Evolutionary conservation across 805 yeast genomes (phyloP), one percentile per base, ranked within the genome.

Genomic region (Candida caryicola): DNA sequence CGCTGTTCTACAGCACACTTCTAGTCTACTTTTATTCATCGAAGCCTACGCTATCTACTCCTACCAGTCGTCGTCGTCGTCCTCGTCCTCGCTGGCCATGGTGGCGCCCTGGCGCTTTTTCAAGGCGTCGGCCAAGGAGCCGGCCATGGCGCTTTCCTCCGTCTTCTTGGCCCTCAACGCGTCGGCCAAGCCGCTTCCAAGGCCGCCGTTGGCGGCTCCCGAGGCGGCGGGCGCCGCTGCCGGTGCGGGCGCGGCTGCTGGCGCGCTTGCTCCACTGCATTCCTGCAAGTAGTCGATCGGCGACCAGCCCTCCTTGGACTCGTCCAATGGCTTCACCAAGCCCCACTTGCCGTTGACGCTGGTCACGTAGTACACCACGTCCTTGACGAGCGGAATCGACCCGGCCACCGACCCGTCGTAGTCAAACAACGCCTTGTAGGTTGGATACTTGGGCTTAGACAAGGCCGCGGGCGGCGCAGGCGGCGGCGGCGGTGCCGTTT

Each of bases 321-420:
- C 93, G 53, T 84, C 90, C 44, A 82, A 59, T 23, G 79, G 71
- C 57, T 84, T 85, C 7, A 89, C 97, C 41, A 93, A 71, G 51
- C 95, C 91, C 99, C 99, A 93, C 13, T 96, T 96, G 45, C 86
- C 90, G 32, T 82, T 80, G 40, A 83, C 86, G 54, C 76, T 82
- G 2, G 81, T 66, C 23, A 93, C 78, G 44, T 79, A 79, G 26
- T 91, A 80, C 33, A 87, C 68, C 31, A 85, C 85, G 42, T 85
- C 96, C 52, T 83, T 85, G 4, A 73, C 64, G 28, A 91, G 70
- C 5, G 96, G 88, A 42, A 90, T 69, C 6, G 93, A 81, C 1
- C 95, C 82, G 10, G 82, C 74, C 13, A 91, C 93, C 1, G 89
- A 77, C 5, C 96, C 97, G 15, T 81, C 84, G 61, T 85, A 91